Evolutionary conservation across 2,329 filamentous ascomycete species (phyloP), one percentile per base, ranked within the genome.

Genomic region (Pseudopyricularia cyperi): DNA sequence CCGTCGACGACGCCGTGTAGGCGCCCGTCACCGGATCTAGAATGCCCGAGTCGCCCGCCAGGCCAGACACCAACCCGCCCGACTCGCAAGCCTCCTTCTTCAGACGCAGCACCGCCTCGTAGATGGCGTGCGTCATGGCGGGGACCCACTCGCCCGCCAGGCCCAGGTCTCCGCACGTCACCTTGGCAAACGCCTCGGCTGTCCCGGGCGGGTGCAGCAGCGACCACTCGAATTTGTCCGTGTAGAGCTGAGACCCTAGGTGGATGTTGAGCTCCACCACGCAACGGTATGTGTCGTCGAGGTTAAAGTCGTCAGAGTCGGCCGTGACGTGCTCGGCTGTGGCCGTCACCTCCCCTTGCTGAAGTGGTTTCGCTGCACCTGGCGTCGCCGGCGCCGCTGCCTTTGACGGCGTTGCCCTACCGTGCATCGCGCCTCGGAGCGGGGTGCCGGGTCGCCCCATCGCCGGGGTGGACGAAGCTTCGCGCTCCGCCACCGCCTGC

Each of bases 141-240:
- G 89, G 87, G 4, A 95, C 82, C 89, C 93, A 98, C 69, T 98
- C 93, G 46, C 89, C 89, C 7, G 83, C 77, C 51, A 98, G 72
- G 7, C 91, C 91, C 8, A 98, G 73, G 64, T 98, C 93, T 28
- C 89, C 87, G 64, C 93, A 97, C 0, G 93, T 97, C 57, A 89
- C 82, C 63, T 88, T 89, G 33, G 93, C 90, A 65, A 97, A 97
- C 12, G 85, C 81, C 66, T 98, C 91, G 0, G 93, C 89, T 42
- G 91, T 89, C 22, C 91, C 91, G 2, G 89, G 86, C 2, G 90
- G 89, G 61, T 97, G 90, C 17, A 95, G 74, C 19, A 98, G 73
- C 5, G 91, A 97, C 91, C 91, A 97, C 65, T 97, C 91, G 57
- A 98, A 97, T 63, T 90, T 95, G 73, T 98, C 93, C 3, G 88